phyloP scores from a whole-genome alignment of 768 basidiomycete genomes.

The Galerina sulciceps region DNA sequence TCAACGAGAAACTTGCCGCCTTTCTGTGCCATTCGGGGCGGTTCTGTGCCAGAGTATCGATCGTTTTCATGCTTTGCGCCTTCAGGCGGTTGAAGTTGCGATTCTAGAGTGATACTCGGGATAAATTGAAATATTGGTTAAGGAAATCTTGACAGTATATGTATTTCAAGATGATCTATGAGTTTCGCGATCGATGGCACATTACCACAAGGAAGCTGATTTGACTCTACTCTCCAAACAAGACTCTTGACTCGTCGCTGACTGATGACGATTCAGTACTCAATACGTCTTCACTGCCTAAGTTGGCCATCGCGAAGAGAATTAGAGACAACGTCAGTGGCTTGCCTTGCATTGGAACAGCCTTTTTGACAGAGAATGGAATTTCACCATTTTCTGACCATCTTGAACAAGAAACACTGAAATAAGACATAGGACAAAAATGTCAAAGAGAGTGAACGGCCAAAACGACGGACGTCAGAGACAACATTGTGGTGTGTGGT shows the following conservation, averaged over 20 bases:
- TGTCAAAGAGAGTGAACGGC: conserved; percentile 2
- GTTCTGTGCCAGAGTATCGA: conserved; percentile 10
- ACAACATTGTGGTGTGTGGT: not conserved
- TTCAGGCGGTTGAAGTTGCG: conserved; percentile 13
- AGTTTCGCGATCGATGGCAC: not conserved
- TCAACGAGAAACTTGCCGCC: not conserved
- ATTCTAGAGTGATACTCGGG: not conserved
- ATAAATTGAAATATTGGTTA: conserved; percentile 1
- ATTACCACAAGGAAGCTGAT: conserved; percentile 6
- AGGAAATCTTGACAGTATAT: conserved; percentile 2
- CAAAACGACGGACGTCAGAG: not conserved
- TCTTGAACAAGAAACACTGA: conserved; percentile 4
- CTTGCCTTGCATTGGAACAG: not conserved
- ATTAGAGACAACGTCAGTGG: not conserved
- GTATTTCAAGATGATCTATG: not conserved
- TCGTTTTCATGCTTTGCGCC: conserved; percentile 14
- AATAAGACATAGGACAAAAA: conserved; percentile 5
- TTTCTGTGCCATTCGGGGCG: conserved; percentile 7
- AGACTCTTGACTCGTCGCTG: not conserved
- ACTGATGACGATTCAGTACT: not conserved
- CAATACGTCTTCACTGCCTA: not conserved
- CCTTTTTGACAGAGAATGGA: not conserved
- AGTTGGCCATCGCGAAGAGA: not conserved
- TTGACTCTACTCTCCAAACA: not conserved
- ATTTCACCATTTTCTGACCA: not conserved